A percentile compares a stretch with the other conserved stretches of the same genome.
These are phyloP conservation scores for Fraxinus dipetala DNA, from an alignment of 305 asterid genomes.

Conservation along the genomic window DNA sequence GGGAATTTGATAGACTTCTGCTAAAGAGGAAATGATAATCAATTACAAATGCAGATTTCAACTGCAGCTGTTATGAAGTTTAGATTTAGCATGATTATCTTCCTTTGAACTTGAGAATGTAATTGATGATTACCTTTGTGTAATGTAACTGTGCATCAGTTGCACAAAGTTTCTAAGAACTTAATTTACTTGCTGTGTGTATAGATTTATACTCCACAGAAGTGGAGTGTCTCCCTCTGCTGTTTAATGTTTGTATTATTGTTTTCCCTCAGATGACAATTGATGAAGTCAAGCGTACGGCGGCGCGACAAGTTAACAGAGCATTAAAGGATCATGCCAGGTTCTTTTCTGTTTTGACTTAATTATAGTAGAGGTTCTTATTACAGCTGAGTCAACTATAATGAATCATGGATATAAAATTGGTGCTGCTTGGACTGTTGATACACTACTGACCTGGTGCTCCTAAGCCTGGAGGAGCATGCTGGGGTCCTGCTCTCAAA, in stretches of 20 bases:
- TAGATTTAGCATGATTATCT: not conserved
- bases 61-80: not conserved
- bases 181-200: not conserved
- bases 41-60: slow-evolving; percentile 8
- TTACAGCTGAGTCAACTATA: slow-evolving; percentile 1
- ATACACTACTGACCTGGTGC: slow-evolving; percentile 12
- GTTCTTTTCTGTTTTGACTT: slow-evolving; percentile 36
- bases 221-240: slow-evolving; percentile 9
- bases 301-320: slow-evolving; percentile 78
- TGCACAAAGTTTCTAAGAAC: not conserved
- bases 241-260: slow-evolving; percentile 23
- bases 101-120: not conserved
- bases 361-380: not conserved
- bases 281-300: slow-evolving; percentile 94
- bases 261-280: slow-evolving; percentile 59
- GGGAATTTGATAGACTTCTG: not conserved
- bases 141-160: not conserved
- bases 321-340: slow-evolving; percentile 81
- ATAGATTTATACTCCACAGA: slow-evolving; percentile 2
- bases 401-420: slow-evolving; percentile 5
- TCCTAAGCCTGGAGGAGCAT: slow-evolving; percentile 13
- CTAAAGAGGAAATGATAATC: not conserved
- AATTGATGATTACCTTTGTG: not conserved
- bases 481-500: not conserved
- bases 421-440: slow-evolving; percentile 17